phyloP scores from a whole-genome alignment of 352 stramenopile species.

The Globisporangium perplexum region DNA sequence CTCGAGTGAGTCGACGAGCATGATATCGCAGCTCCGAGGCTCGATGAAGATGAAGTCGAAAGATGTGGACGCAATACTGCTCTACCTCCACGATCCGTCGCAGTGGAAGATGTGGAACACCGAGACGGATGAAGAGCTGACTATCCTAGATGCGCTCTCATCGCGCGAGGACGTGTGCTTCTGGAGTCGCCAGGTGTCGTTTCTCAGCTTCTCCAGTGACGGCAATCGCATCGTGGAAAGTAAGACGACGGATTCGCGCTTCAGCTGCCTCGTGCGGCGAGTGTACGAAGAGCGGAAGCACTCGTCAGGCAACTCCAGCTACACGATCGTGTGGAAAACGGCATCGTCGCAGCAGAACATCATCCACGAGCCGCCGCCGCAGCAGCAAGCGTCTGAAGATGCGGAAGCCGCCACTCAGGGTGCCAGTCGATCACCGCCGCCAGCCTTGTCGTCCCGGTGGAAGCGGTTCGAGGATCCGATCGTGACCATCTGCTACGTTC shows the following conservation, averaged over 20 bases:
- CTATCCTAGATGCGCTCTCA: conserved; percentile 23
- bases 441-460: conserved; percentile 10
- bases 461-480: conserved; percentile 29
- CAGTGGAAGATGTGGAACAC: conserved; percentile 15
- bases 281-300: conserved; percentile 20
- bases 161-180: conserved; percentile 26
- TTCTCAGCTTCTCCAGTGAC: conserved; percentile 20
- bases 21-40: conserved; percentile 21
- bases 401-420: background rate
- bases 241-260: conserved; percentile 17
- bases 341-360: conserved; percentile 21
- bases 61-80: conserved; percentile 13
- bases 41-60: conserved; percentile 15
- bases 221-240: conserved; percentile 9
- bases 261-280: conserved; percentile 23
- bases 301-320: conserved; percentile 3
- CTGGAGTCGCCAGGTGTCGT: conserved; percentile 30
- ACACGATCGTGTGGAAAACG: conserved; percentile 35
- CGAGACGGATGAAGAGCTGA: conserved; percentile 12
- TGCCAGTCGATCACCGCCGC: too few species aligned
- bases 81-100: conserved; percentile 19
- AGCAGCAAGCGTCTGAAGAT: background rate
- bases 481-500: conserved; percentile 23
- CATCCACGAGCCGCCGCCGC: background rate
- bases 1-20: background rate